Conservation (phyloP, 1,284 basidiomycete species). For the Cryptococcus jaspeensis region DNA sequence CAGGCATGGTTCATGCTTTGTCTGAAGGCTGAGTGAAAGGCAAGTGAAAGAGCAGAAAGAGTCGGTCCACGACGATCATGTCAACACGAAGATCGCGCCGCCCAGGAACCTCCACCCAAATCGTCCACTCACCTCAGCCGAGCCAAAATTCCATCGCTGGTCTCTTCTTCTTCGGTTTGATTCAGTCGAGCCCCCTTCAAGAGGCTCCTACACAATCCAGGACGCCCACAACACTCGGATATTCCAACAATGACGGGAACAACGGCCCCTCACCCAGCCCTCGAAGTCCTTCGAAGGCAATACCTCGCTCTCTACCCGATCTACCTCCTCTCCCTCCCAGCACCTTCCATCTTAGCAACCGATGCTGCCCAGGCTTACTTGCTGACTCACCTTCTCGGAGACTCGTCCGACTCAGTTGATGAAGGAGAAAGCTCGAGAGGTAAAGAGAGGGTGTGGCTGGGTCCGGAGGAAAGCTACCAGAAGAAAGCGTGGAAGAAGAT, state of each 20-base stretch:
- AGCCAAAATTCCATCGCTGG: too few relatives aligned
- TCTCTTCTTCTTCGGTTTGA: too few relatives aligned
- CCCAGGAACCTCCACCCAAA: too few relatives aligned
- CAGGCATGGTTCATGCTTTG: too few relatives aligned
- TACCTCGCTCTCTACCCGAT: constrained; percentile 46
- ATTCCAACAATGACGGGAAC: too few relatives aligned
- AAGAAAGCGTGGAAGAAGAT: constrained; percentile 4
- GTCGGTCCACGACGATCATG: too few relatives aligned
- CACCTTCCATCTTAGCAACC: constrained; percentile 13
- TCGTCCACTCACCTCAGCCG: too few relatives aligned
- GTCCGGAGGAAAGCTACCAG: constrained; percentile 4
- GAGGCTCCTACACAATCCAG: too few relatives aligned
- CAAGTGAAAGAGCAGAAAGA: not conserved
- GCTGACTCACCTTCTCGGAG: constrained; percentile 12
- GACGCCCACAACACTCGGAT: too few relatives aligned
- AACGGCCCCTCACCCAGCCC: not conserved
- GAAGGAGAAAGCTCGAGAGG: not conserved
- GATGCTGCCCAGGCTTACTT: constrained; percentile 22
- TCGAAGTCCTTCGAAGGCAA: constrained; percentile 30
- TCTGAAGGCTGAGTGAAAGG: too few relatives aligned
- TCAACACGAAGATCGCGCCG: too few relatives aligned
- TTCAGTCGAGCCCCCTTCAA: too few relatives aligned
- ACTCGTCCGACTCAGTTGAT: not conserved
- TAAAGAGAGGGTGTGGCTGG: not conserved
- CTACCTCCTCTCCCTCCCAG: constrained; percentile 34